phyloP scores from a whole-genome alignment of 2,329 filamentous ascomycete species.

The Fusarium nisikadoi region DNA sequence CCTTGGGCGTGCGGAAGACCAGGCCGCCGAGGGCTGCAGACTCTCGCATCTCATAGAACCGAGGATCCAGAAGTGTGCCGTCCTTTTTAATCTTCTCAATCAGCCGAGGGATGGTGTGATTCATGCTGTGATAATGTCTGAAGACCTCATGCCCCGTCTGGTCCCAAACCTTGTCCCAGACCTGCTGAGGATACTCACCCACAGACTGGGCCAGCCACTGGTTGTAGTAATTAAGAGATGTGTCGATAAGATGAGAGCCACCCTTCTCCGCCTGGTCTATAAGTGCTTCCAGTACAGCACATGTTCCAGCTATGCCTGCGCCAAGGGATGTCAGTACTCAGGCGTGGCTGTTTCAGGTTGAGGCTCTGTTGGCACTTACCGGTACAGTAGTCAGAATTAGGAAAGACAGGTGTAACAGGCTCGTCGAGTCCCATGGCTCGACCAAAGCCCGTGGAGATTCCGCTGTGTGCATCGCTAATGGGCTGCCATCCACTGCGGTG shows the following conservation, averaged over 20 bases:
- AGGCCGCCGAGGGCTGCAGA: not conserved
- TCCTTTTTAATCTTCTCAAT: not conserved
- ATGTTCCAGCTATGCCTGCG: not conserved
- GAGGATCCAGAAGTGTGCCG: not conserved
- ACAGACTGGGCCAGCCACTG: not conserved
- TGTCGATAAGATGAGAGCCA: not conserved
- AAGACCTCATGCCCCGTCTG: not conserved
- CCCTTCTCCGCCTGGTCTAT: not conserved
- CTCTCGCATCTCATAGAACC: not conserved
- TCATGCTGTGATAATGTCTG: not conserved
- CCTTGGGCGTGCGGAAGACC: not conserved
- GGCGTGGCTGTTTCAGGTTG: too few species aligned
- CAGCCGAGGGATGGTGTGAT: not conserved
- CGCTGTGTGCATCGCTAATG: not conserved
- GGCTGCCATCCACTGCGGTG: not conserved
- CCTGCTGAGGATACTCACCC: not conserved
- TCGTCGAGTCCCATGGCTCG: not conserved
- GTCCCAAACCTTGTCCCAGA: not conserved
- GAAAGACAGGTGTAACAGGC: not conserved
- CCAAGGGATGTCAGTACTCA: not conserved
- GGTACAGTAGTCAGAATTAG: not conserved
- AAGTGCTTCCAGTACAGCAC: not conserved
- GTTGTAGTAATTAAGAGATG: not conserved
- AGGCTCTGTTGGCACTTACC: not conserved
- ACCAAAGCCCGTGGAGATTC: not conserved